Evolutionary conservation across 768 basidiomycete genomes (phyloP).

Genomic region (Termitomyces sp.): DNA sequence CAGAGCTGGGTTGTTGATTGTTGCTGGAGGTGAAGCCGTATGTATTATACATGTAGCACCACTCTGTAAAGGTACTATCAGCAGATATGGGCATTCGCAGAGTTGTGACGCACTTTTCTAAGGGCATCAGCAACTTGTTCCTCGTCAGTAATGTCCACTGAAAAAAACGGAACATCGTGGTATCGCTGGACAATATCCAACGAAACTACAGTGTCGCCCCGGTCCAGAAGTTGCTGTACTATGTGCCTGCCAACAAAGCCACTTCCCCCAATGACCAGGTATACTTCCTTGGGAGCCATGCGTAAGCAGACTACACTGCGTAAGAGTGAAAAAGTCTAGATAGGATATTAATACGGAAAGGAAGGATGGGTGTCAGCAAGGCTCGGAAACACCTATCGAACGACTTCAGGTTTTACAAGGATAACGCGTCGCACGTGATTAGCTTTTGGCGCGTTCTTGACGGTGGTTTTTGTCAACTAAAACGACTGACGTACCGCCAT

Average conservation of each 20-base stretch:
- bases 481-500: slow-evolving; percentile 18
- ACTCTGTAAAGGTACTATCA: slow-evolving; percentile 42
- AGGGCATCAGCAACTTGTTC: slow-evolving; percentile 71
- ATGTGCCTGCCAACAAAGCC: slow-evolving; percentile 92
- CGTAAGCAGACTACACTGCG: not conserved
- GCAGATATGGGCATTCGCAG: not conserved
- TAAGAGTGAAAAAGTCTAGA: not conserved
- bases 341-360: not conserved
- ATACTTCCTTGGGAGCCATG: slow-evolving; percentile 52
- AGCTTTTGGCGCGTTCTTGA: slow-evolving; percentile 20
- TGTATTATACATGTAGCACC: slow-evolving; percentile 91
- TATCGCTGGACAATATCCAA: slow-evolving; percentile 94
- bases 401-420: slow-evolving; percentile 21
- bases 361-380: not conserved
- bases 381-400: slow-evolving; percentile 14
- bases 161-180: slow-evolving; percentile 82
- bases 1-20: slow-evolving; percentile 58
- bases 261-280: slow-evolving; percentile 92
- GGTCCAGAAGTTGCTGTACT: slow-evolving; percentile 76
- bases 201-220: slow-evolving; percentile 78
- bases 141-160: slow-evolving; percentile 84
- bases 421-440: slow-evolving; percentile 41
- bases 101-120: slow-evolving; percentile 52
- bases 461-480: slow-evolving; percentile 10
- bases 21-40: slow-evolving; percentile 83